phyloP scores from a whole-genome alignment of 768 basidiomycete genomes.

The Suillus placidus region DNA sequence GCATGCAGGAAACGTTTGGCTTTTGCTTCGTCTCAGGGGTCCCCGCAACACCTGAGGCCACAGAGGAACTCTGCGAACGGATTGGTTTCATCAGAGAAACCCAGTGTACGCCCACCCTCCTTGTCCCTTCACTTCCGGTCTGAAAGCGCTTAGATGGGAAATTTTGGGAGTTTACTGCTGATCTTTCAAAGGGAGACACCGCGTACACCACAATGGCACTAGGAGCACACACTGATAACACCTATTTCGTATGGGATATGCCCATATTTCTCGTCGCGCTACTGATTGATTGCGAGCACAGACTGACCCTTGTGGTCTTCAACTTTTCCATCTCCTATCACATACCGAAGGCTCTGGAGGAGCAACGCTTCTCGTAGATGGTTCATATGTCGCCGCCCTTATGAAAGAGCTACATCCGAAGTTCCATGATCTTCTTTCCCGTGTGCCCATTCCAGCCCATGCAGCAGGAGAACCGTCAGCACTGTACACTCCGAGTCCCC shows the following conservation, averaged over 20 bases:
- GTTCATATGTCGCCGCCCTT: conserved; percentile 87
- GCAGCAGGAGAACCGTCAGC: conserved; percentile 77
- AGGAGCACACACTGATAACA: conserved; percentile 80
- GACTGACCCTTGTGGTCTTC: conserved; percentile 95
- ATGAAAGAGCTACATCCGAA: conserved; percentile 73
- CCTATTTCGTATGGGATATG: conserved; percentile 45
- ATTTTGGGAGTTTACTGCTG: conserved; percentile 97
- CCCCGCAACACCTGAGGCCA: conserved; percentile 79
- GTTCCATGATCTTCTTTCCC: conserved; percentile 68
- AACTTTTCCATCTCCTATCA: conserved; percentile 92
- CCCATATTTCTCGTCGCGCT: conserved; percentile 7
- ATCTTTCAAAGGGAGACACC: conserved; percentile 88
- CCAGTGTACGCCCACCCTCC: conserved; percentile 47
- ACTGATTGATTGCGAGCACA: conserved; percentile 32
- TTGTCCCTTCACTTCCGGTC: conserved; percentile 5
- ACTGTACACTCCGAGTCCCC: conserved; percentile 60
- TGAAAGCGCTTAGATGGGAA: conserved; percentile 75
- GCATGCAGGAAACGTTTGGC: conserved; percentile 76
- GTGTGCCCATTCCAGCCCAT: conserved; percentile 74
- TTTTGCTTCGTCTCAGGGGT: conserved; percentile 87
- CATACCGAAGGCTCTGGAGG: conserved; percentile 84
- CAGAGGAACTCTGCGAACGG: conserved; percentile 72
- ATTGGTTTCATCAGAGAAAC: conserved; percentile 93
- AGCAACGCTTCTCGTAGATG: conserved; percentile 90
- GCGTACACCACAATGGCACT: conserved; percentile 91